Evolutionary conservation across 176 grass and related monocot species (phyloP).

Genomic region (Oryza meridionalis): DNA sequence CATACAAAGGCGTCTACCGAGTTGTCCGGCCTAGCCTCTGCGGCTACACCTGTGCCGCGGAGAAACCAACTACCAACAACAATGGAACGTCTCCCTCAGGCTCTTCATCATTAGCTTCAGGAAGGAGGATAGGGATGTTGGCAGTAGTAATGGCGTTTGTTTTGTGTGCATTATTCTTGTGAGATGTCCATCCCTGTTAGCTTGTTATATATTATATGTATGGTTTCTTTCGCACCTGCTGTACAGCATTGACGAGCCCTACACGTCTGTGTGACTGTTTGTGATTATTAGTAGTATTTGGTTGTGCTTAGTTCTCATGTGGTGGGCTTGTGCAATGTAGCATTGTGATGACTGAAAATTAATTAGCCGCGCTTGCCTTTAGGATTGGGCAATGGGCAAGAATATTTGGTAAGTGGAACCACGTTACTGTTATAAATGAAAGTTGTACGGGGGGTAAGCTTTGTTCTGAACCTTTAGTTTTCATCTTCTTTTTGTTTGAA

Average conservation of each 20-base stretch:
- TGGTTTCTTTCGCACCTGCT: background rate
- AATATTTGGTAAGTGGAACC: background rate
- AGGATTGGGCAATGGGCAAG: background rate
- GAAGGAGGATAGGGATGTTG: background rate
- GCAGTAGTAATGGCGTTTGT: background rate
- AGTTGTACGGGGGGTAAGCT: background rate
- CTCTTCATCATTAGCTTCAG: background rate
- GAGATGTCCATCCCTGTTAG: background rate
- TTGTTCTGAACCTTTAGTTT: background rate
- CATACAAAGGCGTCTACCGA: slow-evolving; percentile 79
- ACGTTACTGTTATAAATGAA: background rate
- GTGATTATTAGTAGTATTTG: background rate
- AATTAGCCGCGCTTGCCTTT: background rate
- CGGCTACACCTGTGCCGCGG: slow-evolving; percentile 49
- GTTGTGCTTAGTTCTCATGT: background rate
- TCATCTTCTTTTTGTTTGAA: background rate
- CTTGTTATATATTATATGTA: background rate
- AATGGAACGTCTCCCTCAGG: slow-evolving; percentile 27
- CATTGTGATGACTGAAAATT: background rate
- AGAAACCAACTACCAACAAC: slow-evolving; percentile 44
- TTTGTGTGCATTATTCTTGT: slow-evolving; percentile 13
- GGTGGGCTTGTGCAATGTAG: background rate
- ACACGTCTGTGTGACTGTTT: background rate
- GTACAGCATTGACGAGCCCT: background rate
- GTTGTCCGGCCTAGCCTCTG: slow-evolving; percentile 74